These are phyloP conservation scores for Beta macrorhiza DNA, from an alignment of 179 eudicot genomes.

Conservation along the genomic window DNA sequence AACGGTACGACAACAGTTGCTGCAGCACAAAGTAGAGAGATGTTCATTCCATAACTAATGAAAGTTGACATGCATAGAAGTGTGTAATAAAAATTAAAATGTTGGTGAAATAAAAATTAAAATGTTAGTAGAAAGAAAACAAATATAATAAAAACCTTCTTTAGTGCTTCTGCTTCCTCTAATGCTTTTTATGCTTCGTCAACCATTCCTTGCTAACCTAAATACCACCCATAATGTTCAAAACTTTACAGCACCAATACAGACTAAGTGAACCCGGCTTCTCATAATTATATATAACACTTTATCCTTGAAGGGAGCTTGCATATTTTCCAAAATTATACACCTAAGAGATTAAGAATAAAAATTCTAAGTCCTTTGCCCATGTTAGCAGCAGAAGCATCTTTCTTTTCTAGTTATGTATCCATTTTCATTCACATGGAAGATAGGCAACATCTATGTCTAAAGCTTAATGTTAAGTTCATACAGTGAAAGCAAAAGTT, in stretches of 20 bases:
- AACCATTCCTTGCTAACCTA: slow-evolving; percentile 97
- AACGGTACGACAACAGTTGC: too few relatives aligned
- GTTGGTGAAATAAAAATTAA: neutral
- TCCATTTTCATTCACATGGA: neutral
- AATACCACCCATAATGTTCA: slow-evolving; percentile 21
- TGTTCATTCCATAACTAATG: neutral
- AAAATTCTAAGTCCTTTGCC: neutral
- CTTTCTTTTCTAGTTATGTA: too few relatives aligned
- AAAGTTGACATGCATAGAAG: slow-evolving; percentile 1
- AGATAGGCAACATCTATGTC: neutral
- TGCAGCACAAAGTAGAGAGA: too few relatives aligned
- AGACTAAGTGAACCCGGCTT: neutral
- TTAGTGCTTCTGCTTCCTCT: slow-evolving; percentile 98
- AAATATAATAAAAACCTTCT: slow-evolving; percentile 51
- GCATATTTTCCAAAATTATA: neutral
- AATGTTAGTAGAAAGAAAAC: neutral
- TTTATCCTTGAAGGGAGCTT: neutral
- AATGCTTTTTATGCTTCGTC: slow-evolving; percentile 95
- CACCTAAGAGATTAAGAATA: neutral
- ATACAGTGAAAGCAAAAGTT: too few relatives aligned
- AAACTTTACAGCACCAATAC: neutral
- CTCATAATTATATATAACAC: neutral
- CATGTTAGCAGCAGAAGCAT: slow-evolving; percentile 4
- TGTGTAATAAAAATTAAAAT: neutral
- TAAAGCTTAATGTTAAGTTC: neutral